Evolutionary conservation across 441 rosid genomes (phyloP).

Genomic region (Dalechampia spathulata): DNA sequence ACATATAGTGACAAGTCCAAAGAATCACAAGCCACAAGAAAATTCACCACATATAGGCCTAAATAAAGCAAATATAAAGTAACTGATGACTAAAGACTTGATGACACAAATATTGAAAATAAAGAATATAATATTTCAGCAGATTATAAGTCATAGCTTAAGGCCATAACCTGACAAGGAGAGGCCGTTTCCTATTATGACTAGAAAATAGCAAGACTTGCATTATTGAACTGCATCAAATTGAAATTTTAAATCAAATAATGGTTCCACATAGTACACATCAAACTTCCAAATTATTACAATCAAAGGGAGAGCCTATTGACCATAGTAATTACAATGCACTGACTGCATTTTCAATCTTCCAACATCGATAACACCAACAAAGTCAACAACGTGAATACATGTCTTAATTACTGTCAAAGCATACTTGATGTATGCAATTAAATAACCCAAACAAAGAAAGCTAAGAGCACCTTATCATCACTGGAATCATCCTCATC

Average conservation of each 20-base stretch:
- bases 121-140: not conserved
- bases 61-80: too few species aligned
- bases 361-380: not conserved
- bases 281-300: not conserved
- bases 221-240: not conserved
- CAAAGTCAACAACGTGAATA: not conserved
- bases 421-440: not conserved
- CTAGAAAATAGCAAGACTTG: not conserved
- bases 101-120: too few species aligned
- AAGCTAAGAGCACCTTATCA: slow-evolving; percentile 34
- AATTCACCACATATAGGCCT: too few species aligned
- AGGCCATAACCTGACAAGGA: not conserved
- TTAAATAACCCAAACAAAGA: slow-evolving; percentile 4
- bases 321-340: too few species aligned
- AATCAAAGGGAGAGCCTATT: not conserved
- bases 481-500: slow-evolving; percentile 24
- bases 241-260: not conserved
- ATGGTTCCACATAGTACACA: not conserved
- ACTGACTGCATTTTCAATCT: not conserved
- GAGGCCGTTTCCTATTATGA: not conserved
- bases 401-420: not conserved
- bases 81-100: too few species aligned
- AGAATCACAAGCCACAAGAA: too few species aligned
- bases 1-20: too few species aligned
- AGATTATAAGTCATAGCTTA: not conserved